Evolutionary conservation across 495 filamentous ascomycete species (phyloP).

Genomic region (Penicillium bovifimosum): DNA sequence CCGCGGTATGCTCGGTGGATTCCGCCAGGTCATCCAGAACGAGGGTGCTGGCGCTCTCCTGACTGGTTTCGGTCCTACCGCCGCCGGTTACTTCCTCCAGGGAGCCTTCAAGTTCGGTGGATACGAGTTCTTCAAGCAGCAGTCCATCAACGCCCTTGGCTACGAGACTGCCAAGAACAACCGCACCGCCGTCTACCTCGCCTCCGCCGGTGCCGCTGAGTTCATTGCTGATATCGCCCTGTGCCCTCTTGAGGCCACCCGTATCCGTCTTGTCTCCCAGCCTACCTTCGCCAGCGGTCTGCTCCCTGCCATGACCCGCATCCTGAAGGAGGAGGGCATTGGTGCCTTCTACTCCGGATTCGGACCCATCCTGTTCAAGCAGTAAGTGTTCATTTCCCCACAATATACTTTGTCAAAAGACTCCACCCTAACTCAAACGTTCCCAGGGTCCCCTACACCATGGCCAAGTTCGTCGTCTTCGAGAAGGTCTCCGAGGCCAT

Average conservation of each 20-base stretch:
- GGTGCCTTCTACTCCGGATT: constrained; percentile 94
- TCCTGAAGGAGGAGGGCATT: constrained; percentile 75
- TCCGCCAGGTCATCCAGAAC: constrained; percentile 74
- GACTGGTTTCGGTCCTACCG: constrained; percentile 82
- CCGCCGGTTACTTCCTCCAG: constrained; percentile 91
- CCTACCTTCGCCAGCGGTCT: constrained; percentile 81
- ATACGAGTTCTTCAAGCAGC: constrained; percentile 95
- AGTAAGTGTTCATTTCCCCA: constrained; percentile 54
- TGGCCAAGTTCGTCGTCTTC: constrained; percentile 99
- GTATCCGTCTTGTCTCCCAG: constrained; percentile 91
- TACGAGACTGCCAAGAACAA: constrained; percentile 77
- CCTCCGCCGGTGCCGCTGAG: constrained; percentile 75
- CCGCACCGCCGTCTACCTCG: constrained; percentile 84
- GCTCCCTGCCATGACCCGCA: constrained; percentile 77
- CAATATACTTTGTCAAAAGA: neutral
- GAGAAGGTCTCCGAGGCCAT: constrained; percentile 87
- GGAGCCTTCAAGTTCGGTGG: constrained; percentile 94
- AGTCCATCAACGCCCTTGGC: constrained; percentile 76
- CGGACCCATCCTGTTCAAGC: constrained; percentile 91
- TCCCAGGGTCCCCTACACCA: constrained; percentile 92
- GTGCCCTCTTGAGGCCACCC: constrained; percentile 88
- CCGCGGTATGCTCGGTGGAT: constrained; percentile 79
- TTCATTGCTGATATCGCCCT: constrained; percentile 94
- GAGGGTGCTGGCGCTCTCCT: constrained; percentile 86
- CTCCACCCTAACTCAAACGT: constrained; percentile 7